A percentile compares a stretch with the other conserved stretches of the same genome.
These are phyloP conservation scores for Oryza meridionalis DNA, from an alignment of 176 grass and related monocot genomes.

Conservation along the genomic window DNA sequence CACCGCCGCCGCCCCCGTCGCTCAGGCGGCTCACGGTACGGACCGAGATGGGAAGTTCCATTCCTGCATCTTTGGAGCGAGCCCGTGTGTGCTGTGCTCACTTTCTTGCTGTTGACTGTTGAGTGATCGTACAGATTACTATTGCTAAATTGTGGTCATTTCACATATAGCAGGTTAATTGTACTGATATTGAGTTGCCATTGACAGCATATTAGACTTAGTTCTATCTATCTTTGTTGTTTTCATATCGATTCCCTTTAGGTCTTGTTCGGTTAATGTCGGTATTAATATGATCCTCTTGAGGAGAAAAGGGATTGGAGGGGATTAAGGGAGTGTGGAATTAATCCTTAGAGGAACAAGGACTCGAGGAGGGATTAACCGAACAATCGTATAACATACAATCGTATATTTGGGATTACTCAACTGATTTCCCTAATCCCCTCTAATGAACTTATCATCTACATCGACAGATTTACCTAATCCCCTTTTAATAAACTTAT, in stretches of 20 bases:
- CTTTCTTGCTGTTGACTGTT: neutral
- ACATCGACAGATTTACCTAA: too few species aligned
- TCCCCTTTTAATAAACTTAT: conserved; percentile 11
- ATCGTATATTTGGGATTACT: too few species aligned
- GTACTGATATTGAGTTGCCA: neutral
- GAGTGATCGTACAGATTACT: neutral
- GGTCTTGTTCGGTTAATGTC: too few species aligned
- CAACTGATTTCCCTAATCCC: too few species aligned
- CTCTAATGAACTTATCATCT: too few species aligned
- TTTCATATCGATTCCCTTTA: neutral
- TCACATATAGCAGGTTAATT: neutral
- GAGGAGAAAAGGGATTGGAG: too few species aligned
- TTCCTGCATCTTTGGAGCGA: neutral
- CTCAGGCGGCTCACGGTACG: conserved; percentile 57
- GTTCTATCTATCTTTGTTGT: neutral
- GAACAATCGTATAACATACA: too few species aligned
- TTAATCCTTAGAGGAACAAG: too few species aligned
- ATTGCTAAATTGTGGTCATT: neutral
- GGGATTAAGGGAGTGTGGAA: too few species aligned
- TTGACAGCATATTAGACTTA: neutral
- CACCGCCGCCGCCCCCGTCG: neutral
- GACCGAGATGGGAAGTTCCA: neutral
- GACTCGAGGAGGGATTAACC: too few species aligned
- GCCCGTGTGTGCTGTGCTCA: neutral
- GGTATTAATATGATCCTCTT: too few species aligned